Base-by-base conservation (phyloP, 2,329 filamentous ascomycete species). In the Hawksworthiomyces lignivorus region DNA sequence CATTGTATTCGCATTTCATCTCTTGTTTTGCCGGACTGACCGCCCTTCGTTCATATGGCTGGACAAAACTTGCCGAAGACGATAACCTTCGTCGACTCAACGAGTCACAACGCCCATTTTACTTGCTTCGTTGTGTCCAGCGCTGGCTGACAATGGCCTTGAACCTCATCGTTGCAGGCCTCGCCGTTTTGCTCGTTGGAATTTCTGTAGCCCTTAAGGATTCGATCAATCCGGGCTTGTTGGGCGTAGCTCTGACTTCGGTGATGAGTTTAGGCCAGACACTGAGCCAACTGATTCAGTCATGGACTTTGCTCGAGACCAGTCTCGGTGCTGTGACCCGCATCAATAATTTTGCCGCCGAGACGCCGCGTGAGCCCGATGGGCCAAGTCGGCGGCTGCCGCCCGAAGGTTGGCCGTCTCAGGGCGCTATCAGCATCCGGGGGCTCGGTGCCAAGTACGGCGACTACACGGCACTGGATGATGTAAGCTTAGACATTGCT, bases 61-160 rank as follows among this genome's bases (percentile, higher is more conserved):
- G 74, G 75, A 59, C 69, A 28, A 50, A 56, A 2, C 52, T 56
- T 5, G 62, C 67, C 41, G 57, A 67, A 14, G 50, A 64, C 21
- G 63, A 63, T 45, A 75, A 73, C 43, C 55, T 68, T 14, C 47
- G 50, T 4, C 61, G 74, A 0, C 57, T 80, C 2, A 71, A 80
- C 45, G 56, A 57, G 7, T 75, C 75, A 0, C 76, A 80, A 49
- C 57, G 62, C 18, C 75, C 76, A 0, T 74, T 70, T 36, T 81
- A 81, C 49, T 62, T 78, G 0, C 61, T 80, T 6, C 71, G 65
- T 42, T 68, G 69, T 28, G 65, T 77, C 4, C 77, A 81, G 52
- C 64, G 72, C 26, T 80, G 76, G 75, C 55, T 68, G 5, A 59
- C 55, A 1, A 49, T 67, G 2, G 61, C 64, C 1, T 50, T 67